Conservation (phyloP, 768 basidiomycete genomes). For the Naematelia aurantialba region DNA sequence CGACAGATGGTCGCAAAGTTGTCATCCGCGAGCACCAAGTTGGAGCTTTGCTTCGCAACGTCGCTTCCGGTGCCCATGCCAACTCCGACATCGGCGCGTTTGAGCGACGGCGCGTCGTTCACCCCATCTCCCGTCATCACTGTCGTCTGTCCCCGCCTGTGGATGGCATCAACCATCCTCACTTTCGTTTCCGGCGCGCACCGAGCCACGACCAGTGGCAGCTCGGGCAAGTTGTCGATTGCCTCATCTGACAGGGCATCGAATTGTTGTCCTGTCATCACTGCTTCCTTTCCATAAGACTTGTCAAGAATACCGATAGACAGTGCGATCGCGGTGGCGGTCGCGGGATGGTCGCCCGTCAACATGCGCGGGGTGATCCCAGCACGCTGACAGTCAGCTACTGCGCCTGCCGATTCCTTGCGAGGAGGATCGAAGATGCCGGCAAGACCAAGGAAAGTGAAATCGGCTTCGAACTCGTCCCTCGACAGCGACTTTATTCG, state of each 20-base stretch:
- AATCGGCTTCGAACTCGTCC: constrained; percentile 55
- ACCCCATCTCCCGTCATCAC: constrained; percentile 63
- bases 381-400: constrained; percentile 57
- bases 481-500: constrained; percentile 46
- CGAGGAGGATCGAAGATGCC: constrained; percentile 61
- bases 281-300: constrained; percentile 34
- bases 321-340: constrained; percentile 58
- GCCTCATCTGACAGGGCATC: constrained; percentile 58
- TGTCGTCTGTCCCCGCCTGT: constrained; percentile 57
- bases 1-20: constrained; percentile 65
- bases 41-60: constrained; percentile 63
- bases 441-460: constrained; percentile 58
- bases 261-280: constrained; percentile 56
- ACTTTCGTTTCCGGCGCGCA: constrained; percentile 55
- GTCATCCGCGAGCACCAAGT: constrained; percentile 63
- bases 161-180: constrained; percentile 57
- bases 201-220: constrained; percentile 61
- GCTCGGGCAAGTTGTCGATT: constrained; percentile 54
- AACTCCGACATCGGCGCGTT: constrained; percentile 61
- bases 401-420: constrained; percentile 58
- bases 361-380: constrained; percentile 58
- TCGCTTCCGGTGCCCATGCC: constrained; percentile 62
- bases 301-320: constrained; percentile 55
- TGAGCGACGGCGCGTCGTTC: constrained; percentile 61
- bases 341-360: constrained; percentile 59